Evolutionary conservation across 768 basidiomycete species (phyloP), one percentile per base, ranked within the genome.

Genomic region (Roridomyces roridus): DNA sequence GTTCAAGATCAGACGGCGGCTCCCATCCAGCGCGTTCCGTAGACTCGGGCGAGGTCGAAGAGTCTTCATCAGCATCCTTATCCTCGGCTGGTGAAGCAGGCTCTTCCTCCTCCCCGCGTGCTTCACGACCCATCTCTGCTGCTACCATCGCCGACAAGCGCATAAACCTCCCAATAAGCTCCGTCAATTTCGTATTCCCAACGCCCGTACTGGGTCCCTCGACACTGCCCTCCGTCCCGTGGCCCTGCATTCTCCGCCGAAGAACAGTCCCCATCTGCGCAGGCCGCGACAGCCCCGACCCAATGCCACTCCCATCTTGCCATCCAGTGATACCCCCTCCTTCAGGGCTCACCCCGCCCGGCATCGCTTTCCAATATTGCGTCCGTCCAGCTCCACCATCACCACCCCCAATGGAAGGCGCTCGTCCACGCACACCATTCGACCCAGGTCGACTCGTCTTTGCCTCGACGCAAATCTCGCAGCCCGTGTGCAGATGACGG

Each of bases 111-210:
- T 83, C 85, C 34, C 86, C 81, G 55, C 80, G 75, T 18, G 84
- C 82, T 71, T 93, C 91, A 42, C 85, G 77, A 17, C 88, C 90
- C 23, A 93, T 77, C 70, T 93, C 92, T 57, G 81, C 84, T 42
- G 91, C 89, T 8, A 92, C 86, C 44, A 92, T 76, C 26, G 92
- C 92, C 15, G 88, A 91, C 25, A 95, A 76, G 48, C 87, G 80
- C 55, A 95, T 72, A 65, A 94, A 95, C 26, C 88, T 77, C 26
- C 85, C 81, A 37, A 90, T 84, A 34, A 90, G 73, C 65, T 85
- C 86, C 18, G 82, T 80, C 17, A 91, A 73, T 64, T 84, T 87
- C 17, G 87, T 85, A 62, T 86, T 88, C 26, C 82, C 83, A 8
- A 81, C 77, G 10, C 83, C 82, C 51, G 64, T 63, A 8, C 15